These are phyloP conservation scores for Scleromitrula shiraiana DNA, from an alignment of 2,329 filamentous ascomycete species.

Conservation along the genomic window DNA sequence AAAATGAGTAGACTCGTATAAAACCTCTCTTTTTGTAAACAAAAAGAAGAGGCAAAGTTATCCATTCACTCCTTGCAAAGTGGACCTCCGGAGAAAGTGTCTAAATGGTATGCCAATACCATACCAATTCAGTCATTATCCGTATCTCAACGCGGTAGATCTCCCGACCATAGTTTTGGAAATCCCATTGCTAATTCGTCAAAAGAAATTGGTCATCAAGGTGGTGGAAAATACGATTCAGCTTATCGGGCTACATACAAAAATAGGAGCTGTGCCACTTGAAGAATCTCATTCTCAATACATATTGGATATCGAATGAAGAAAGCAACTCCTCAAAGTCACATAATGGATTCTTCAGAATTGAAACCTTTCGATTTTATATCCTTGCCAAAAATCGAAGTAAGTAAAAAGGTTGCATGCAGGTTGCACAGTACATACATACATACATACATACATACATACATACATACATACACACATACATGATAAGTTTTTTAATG, in stretches of 20 bases:
- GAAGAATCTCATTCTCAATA: no score
- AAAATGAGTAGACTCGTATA: no score
- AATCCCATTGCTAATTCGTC: slow-evolving; percentile 4
- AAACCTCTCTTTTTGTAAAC: no score
- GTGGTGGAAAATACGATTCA: not conserved
- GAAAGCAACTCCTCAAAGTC: not conserved
- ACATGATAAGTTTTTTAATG: not conserved
- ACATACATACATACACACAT: no score
- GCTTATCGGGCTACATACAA: no score
- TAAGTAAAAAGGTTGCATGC: slow-evolving; percentile 25
- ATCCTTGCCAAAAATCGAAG: slow-evolving; percentile 49
- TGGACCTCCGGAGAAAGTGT: not conserved
- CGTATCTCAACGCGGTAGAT: slow-evolving; percentile 1
- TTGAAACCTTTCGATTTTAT: slow-evolving; percentile 28
- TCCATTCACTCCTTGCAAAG: not conserved
- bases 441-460: no score
- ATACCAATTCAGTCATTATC: not conserved
- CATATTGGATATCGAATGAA: not conserved
- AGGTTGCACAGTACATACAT: slow-evolving; percentile 1
- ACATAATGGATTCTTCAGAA: not conserved
- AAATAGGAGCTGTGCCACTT: no score
- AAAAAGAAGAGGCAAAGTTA: no score
- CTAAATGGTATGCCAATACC: not conserved
- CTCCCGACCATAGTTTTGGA: not conserved
- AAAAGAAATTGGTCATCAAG: slow-evolving; percentile 6